Evolutionary conservation across 2,329 filamentous ascomycete genomes (phyloP), one percentile per base, ranked within the genome.

Genomic region (Beauveria bassiana): DNA sequence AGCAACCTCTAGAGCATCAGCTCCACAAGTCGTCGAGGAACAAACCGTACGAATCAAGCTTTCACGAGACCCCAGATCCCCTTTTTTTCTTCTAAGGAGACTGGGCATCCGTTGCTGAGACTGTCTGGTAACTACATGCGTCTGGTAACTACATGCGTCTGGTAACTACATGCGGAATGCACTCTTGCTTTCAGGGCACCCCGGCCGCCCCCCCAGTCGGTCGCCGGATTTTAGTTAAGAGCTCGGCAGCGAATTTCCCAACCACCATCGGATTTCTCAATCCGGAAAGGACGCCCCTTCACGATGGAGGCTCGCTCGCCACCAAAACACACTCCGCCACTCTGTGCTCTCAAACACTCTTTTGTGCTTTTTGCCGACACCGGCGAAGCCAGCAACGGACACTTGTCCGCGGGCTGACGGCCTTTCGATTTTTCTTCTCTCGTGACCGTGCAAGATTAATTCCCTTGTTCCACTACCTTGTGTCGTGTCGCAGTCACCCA

Each of bases 231-330:
- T 34, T 42, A 22, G 20, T 22, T 22, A 22, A 24, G 38, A 12
- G 55, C 55, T 59, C 26, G 46, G 46, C 34, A 45, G 47, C 47
- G 20, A 59, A 12, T 34, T 10, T 10, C 47, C 57, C 47, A 59
- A 57, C 59, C 59, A 51, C 59, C 61, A 64, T 61, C 49, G 64
- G 60, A 53, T 65, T 65, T 51, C 64, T 63, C 40, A 59, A 61
- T 62, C 53, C 58, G 62, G 64, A 26, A 62, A 65, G 16, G 55
- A 62, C 56, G 53, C 59, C 62, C 49, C 54, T 65, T 61, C 64
- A 65, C 64, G 62, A 61, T 61, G 53, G 26, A 61, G 59, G 59
- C 59, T 49, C 50, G 47, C 47, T 43, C 16, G 56, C 38, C 56
- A 52, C 56, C 46, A 34, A 34, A 14, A 14, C n/a, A 40, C 46